Percentiles rank a stretch among this genome's conserved stretches.
phyloP scores from a whole-genome alignment of 2,329 filamentous ascomycete species.

The Xylaria sp. region DNA sequence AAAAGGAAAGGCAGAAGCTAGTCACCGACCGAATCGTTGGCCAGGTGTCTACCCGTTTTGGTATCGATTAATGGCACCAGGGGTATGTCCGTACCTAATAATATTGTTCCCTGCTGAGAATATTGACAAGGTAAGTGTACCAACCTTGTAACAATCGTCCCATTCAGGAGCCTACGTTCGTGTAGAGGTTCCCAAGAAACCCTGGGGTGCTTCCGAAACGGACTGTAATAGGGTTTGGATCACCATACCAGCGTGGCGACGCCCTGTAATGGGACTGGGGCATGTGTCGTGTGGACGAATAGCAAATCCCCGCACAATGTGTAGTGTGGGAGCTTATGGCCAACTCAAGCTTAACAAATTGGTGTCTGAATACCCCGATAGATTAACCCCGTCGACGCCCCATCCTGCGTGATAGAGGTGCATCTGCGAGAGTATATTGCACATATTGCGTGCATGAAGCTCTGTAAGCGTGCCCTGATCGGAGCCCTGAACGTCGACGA shows the following conservation, averaged over 20 bases:
- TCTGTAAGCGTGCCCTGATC: conserved; percentile 19
- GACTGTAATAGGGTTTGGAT: conserved; percentile 26
- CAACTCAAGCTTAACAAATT: conserved; percentile 18
- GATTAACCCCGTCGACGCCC: conserved; percentile 24
- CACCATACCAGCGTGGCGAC: conserved; percentile 23
- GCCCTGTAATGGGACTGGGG: conserved; percentile 23
- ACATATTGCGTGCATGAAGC: conserved; percentile 29
- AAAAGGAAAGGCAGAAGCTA: background rate
- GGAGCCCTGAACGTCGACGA: conserved; percentile 8
- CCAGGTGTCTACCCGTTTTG: background rate
- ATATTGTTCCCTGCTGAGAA: conserved; percentile 4
- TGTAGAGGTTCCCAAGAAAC: conserved; percentile 25
- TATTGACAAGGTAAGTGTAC: conserved; percentile 9
- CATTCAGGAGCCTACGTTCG: conserved; percentile 24
- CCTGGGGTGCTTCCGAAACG: conserved; percentile 26
- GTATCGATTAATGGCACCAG: conserved; percentile 2
- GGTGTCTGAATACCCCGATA: conserved; percentile 22
- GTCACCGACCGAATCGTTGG: conserved; percentile 4
- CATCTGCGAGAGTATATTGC: conserved; percentile 25
- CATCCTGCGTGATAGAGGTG: conserved; percentile 29
- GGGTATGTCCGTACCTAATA: background rate
- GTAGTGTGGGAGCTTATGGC: conserved; percentile 20
- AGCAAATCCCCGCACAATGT: conserved; percentile 30
- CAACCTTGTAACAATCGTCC: conserved; percentile 17
- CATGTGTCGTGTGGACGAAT: conserved; percentile 29